Conservation (phyloP, 352 stramenopile genomes). For the Elongisporangium anandrum region DNA sequence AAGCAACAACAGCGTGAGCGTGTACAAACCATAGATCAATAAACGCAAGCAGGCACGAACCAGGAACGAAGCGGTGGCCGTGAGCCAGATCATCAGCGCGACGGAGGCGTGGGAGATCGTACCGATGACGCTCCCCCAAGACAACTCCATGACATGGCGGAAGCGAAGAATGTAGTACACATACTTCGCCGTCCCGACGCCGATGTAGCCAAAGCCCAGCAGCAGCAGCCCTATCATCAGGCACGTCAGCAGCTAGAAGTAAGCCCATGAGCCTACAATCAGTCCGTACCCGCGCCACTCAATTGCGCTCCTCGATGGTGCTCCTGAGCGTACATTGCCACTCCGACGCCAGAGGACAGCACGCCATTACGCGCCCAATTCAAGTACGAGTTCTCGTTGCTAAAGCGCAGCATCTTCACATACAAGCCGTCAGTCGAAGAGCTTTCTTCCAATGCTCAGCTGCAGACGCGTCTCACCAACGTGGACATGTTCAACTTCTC, state of each 20-base stretch:
- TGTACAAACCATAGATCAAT: background rate
- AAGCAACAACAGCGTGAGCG: background rate
- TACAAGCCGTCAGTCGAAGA: slow-evolving; percentile 6
- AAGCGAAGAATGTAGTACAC: slow-evolving; percentile 89
- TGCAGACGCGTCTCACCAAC: slow-evolving; percentile 1
- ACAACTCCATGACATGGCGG: slow-evolving; percentile 84
- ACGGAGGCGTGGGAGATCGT: slow-evolving; percentile 78
- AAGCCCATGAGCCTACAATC: background rate
- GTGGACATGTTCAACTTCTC: slow-evolving; percentile 7
- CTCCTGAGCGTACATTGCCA: slow-evolving; percentile 87
- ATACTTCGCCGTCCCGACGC: slow-evolving; percentile 84
- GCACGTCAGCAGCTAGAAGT: background rate
- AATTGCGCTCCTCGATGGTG: slow-evolving; percentile 82
- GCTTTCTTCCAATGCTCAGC: slow-evolving; percentile 1
- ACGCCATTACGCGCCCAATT: slow-evolving; percentile 87
- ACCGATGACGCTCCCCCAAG: slow-evolving; percentile 80
- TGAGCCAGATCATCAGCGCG: slow-evolving; percentile 83
- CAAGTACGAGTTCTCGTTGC: slow-evolving; percentile 86
- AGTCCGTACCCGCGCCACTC: slow-evolving; percentile 55
- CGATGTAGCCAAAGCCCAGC: slow-evolving; percentile 85
- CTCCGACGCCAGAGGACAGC: slow-evolving; percentile 71
- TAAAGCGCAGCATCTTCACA: slow-evolving; percentile 69
- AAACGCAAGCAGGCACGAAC: slow-evolving; percentile 19
- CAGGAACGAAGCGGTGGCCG: slow-evolving; percentile 79
- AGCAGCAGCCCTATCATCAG: slow-evolving; percentile 49